phyloP scores from a whole-genome alignment of 192 early-diverging fungal genomes.

The Dispira simplex region DNA sequence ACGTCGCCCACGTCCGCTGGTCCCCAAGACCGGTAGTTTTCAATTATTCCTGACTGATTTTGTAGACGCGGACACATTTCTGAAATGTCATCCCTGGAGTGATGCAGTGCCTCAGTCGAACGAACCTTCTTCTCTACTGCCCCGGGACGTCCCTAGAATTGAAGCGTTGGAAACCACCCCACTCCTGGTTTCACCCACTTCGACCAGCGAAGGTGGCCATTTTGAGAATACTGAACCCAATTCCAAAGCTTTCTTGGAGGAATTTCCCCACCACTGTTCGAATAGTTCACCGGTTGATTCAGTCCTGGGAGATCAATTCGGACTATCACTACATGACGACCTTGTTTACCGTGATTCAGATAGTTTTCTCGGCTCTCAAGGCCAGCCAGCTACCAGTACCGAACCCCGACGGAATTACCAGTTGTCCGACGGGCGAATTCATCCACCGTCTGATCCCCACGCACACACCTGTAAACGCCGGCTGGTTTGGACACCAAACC shows the following conservation, averaged over 20 bases:
- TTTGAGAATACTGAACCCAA: neutral
- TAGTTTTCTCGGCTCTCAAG: neutral
- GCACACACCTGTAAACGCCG: neutral
- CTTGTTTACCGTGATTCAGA: neutral
- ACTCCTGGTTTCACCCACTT: neutral
- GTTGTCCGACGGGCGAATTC: no score
- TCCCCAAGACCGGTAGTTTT: conserved; percentile 67
- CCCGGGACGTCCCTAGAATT: neutral
- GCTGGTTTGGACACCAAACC: neutral
- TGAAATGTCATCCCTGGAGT: conserved; percentile 44
- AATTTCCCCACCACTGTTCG: no score
- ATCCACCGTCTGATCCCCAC: neutral
- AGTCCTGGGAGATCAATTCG: no score
- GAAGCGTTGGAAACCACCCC: neutral
- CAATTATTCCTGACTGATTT: conserved; percentile 71
- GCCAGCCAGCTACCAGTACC: neutral
- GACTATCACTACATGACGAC: no score
- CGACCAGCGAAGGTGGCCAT: neutral
- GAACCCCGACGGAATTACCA: neutral
- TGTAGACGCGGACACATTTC: conserved; percentile 72
- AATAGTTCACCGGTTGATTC: no score
- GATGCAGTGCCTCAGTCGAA: neutral
- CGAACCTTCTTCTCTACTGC: neutral
- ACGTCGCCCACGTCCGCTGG: conserved; percentile 37
- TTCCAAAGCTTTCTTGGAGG: neutral